phyloP scores from a whole-genome alignment of 805 yeast species.

The Cyberlindnera suaveolens region DNA sequence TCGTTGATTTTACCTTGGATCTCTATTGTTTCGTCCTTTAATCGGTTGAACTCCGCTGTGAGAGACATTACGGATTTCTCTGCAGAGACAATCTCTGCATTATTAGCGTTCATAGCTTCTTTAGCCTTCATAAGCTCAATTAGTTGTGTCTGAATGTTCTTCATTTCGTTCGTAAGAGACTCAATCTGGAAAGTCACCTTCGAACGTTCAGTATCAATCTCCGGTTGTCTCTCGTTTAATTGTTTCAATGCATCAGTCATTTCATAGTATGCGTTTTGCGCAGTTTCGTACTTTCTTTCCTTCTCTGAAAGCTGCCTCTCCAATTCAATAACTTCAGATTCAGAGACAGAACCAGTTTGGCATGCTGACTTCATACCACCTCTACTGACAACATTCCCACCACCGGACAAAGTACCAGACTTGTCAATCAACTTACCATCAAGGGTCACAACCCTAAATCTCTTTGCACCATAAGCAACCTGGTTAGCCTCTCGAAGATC shows the following conservation, averaged over 20 bases:
- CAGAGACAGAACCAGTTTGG: conserved; percentile 40
- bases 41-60: conserved; percentile 33
- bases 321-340: conserved; percentile 50
- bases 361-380: conserved; percentile 66
- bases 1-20: conserved; percentile 49
- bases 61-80: conserved; percentile 28
- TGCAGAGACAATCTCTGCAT: conserved; percentile 33
- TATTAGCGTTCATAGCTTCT: conserved; percentile 17
- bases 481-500: conserved; percentile 74
- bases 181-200: conserved; percentile 59
- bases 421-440: conserved; percentile 90
- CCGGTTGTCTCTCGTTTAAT: conserved; percentile 63
- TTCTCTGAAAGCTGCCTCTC: conserved; percentile 43
- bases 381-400: conserved; percentile 63
- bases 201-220: conserved; percentile 54
- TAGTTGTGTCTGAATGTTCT: conserved; percentile 38
- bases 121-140: conserved; percentile 29
- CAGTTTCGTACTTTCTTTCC: conserved; percentile 48
- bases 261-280: conserved; percentile 44
- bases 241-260: conserved; percentile 55
- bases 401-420: conserved; percentile 96
- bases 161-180: conserved; percentile 47
- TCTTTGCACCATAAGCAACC: conserved; percentile 76
- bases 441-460: conserved; percentile 87
- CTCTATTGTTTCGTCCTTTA: conserved; percentile 50